Conservation (phyloP, 2,329 filamentous ascomycete genomes). For the Botryotinia calthae region DNA sequence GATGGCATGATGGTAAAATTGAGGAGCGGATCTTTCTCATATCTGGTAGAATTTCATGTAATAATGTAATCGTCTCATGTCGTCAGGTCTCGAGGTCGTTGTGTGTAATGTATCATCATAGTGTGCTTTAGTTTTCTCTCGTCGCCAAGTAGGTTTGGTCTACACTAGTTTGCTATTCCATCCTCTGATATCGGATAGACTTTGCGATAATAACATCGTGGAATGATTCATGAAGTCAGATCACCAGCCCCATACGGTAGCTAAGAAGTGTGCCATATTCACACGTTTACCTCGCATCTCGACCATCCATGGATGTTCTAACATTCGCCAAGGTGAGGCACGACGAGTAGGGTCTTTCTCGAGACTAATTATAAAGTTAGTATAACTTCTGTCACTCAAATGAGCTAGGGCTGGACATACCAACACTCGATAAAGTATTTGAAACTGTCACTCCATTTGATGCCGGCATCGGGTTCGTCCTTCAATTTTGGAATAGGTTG, state of each 20-base stretch:
- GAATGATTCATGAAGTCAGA: not conserved
- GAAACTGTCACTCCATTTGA: constrained; percentile 95
- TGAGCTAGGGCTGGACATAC: constrained; percentile 55
- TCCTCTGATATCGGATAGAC: not conserved
- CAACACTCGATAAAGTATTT: constrained; percentile 99
- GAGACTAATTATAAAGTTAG: constrained; percentile 55
- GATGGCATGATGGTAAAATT: constrained; percentile 3
- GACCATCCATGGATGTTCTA: constrained; percentile 97
- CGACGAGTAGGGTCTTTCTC: constrained; percentile 87
- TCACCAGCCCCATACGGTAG: constrained; percentile 93
- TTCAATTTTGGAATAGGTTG: constrained; percentile 94
- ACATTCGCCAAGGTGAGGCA: constrained; percentile 96
- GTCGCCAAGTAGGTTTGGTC: not conserved
- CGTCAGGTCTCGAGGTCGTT: not conserved
- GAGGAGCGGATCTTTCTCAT: not conserved
- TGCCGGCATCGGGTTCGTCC: constrained; percentile 84
- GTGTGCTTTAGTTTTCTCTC: not conserved
- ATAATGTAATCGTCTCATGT: constrained; percentile 1
- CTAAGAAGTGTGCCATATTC: constrained; percentile 93
- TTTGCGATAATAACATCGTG: not conserved
- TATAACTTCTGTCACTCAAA: constrained; percentile 19
- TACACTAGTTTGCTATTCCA: not conserved
- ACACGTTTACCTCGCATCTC: constrained; percentile 96
- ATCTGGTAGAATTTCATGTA: not conserved
- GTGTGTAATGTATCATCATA: not conserved